phyloP scores from a whole-genome alignment of 1,139 yeast species.

The Pichia sp. region DNA sequence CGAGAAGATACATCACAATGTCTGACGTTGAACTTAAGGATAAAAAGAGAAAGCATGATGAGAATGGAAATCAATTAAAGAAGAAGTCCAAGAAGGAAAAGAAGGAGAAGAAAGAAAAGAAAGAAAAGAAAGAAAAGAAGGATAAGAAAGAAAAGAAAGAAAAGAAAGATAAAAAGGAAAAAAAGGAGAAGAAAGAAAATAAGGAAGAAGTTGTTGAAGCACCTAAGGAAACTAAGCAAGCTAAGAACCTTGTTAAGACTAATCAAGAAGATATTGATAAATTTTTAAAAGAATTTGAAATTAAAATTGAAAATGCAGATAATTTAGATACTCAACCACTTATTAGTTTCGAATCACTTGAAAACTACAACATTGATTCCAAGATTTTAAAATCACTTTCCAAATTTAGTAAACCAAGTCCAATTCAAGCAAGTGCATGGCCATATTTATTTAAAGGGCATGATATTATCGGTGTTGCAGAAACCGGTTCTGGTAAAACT shows the following conservation, averaged over 20 bases:
- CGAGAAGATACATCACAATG: too few species aligned
- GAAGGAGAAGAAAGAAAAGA: constrained; percentile 35
- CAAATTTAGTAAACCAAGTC: constrained; percentile 85
- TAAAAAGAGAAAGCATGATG: constrained; percentile 41
- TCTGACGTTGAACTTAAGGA: constrained; percentile 25
- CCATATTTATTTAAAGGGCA: constrained; percentile 76
- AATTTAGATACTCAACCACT: constrained; percentile 56
- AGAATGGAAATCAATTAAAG: constrained; percentile 26
- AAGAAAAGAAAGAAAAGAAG: constrained; percentile 39
- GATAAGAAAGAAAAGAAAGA: constrained; percentile 38
- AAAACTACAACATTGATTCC: constrained; percentile 38
- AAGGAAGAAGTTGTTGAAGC: constrained; percentile 36
- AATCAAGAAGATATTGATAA: constrained; percentile 53
- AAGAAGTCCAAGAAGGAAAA: constrained; percentile 36
- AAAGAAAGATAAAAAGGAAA: constrained; percentile 37
- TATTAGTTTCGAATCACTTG: constrained; percentile 58
- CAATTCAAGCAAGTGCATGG: constrained; percentile 97
- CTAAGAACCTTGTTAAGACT: constrained; percentile 34
- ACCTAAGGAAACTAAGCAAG: constrained; percentile 36
- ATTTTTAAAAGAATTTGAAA: constrained; percentile 67
- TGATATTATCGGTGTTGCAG: constrained; percentile 96
- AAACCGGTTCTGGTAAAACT: constrained; percentile 97
- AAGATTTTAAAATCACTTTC: constrained; percentile 52
- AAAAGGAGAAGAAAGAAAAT: constrained; percentile 30
- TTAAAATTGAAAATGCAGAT: constrained; percentile 68